Evolutionary conservation across 2,329 filamentous ascomycete genomes (phyloP).

Genomic region (Venturia aucupariae): DNA sequence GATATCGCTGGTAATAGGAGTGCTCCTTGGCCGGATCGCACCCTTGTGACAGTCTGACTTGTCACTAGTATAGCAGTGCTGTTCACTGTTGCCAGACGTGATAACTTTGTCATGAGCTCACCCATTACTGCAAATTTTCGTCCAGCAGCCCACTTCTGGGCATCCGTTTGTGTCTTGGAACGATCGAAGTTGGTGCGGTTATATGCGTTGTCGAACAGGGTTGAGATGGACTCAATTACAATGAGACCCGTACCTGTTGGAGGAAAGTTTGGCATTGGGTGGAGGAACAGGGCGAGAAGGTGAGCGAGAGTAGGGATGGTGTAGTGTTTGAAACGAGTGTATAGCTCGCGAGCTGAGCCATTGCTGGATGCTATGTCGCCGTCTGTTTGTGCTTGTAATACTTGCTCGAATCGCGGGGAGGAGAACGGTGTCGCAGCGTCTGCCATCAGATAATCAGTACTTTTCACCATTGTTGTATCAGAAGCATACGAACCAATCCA

Average conservation of each 20-base stretch:
- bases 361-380: background rate
- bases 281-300: constrained; percentile 62
- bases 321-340: constrained; percentile 53
- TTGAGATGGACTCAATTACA: constrained; percentile 69
- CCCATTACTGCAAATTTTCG: constrained; percentile 54
- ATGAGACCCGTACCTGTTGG: constrained; percentile 56
- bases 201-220: constrained; percentile 67
- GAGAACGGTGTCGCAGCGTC: constrained; percentile 44
- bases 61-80: constrained; percentile 66
- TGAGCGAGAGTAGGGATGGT: constrained; percentile 50
- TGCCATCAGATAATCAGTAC: constrained; percentile 18
- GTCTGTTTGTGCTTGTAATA: constrained; percentile 28
- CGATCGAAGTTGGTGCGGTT: constrained; percentile 46
- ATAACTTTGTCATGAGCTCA: constrained; percentile 50
- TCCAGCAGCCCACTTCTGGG: constrained; percentile 38
- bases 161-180: constrained; percentile 35
- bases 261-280: constrained; percentile 55
- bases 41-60: constrained; percentile 74
- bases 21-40: constrained; percentile 57
- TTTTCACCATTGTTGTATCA: constrained; percentile 9
- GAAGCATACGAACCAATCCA: constrained; percentile 64
- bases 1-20: constrained; percentile 67
- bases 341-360: constrained; percentile 20
- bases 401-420: constrained; percentile 36
- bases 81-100: constrained; percentile 64